Percentiles rank a stretch among this genome's conserved stretches.
These are phyloP conservation scores for Tylopilus subfusipes DNA, from an alignment of 768 basidiomycete species.

Conservation along the genomic window DNA sequence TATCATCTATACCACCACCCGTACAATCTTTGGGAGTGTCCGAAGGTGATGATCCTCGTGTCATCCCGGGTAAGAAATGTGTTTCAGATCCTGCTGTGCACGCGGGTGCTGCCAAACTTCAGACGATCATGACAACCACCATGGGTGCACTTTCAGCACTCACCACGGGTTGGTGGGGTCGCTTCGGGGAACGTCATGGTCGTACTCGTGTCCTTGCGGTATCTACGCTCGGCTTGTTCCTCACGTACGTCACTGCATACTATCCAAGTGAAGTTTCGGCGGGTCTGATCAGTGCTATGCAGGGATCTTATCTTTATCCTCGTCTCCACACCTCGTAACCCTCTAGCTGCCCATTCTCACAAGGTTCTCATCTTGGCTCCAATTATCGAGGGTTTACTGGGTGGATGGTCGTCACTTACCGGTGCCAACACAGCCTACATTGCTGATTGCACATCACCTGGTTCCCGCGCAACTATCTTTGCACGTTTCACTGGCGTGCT, in stretches of 20 bases:
- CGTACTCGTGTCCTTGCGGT: slow-evolving; percentile 70
- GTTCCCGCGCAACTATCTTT: slow-evolving; percentile 70
- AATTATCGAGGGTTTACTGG: slow-evolving; percentile 73
- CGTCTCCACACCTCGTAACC: slow-evolving; percentile 64
- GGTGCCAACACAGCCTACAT: slow-evolving; percentile 66
- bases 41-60: slow-evolving; percentile 37
- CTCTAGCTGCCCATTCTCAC: slow-evolving; percentile 62
- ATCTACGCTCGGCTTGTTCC: slow-evolving; percentile 64
- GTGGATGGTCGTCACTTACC: slow-evolving; percentile 68
- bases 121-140: slow-evolving; percentile 69
- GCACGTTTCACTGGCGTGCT: slow-evolving; percentile 70
- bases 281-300: slow-evolving; percentile 4
- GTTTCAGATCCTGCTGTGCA: slow-evolving; percentile 55
- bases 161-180: slow-evolving; percentile 86
- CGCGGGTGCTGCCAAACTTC: slow-evolving; percentile 67
- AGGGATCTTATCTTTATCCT: slow-evolving; percentile 80
- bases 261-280: slow-evolving; percentile 1
- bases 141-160: slow-evolving; percentile 79
- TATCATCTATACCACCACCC: slow-evolving; percentile 6
- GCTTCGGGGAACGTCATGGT: slow-evolving; percentile 71
- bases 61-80: slow-evolving; percentile 38
- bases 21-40: slow-evolving; percentile 11
- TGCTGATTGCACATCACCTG: slow-evolving; percentile 78
- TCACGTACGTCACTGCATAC: slow-evolving; percentile 62
- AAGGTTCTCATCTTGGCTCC: slow-evolving; percentile 75